Percentiles rank a stretch among this genome's conserved stretches.
phyloP scores from a whole-genome alignment of 2,329 filamentous ascomycete species.

The Trichoderma endophyticum region DNA sequence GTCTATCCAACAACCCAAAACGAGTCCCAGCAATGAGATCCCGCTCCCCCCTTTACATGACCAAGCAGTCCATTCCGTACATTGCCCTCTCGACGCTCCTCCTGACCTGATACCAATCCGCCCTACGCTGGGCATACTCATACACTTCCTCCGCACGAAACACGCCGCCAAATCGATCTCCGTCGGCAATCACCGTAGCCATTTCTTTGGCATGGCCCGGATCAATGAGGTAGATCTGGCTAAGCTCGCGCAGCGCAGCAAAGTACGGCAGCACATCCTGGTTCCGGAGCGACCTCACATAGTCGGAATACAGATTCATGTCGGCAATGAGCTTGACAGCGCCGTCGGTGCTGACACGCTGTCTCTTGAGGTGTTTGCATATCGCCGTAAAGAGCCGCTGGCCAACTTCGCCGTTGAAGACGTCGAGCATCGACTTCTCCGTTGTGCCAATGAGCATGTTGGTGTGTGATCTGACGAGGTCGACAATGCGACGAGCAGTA shows the following conservation, averaged over 20 bases:
- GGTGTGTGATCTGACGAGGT: constrained; percentile 84
- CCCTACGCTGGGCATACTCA: constrained; percentile 89
- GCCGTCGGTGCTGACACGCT: constrained; percentile 84
- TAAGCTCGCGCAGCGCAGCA: constrained; percentile 82
- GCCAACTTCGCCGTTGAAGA: constrained; percentile 97
- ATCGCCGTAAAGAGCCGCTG: constrained; percentile 85
- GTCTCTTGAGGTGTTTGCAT: constrained; percentile 96
- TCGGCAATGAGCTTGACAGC: constrained; percentile 92
- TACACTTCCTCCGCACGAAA: constrained; percentile 96
- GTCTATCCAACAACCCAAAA: neutral
- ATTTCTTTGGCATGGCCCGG: constrained; percentile 83
- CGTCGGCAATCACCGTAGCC: constrained; percentile 90
- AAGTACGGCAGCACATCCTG: constrained; percentile 85
- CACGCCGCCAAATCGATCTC: constrained; percentile 83
- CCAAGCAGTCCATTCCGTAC: constrained; percentile 85
- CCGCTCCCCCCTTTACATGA: constrained; percentile 61
- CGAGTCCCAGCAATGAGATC: neutral
- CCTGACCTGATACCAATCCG: constrained; percentile 92
- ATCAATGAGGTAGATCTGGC: constrained; percentile 93
- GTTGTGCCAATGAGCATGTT: constrained; percentile 91
- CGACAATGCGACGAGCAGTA: constrained; percentile 77
- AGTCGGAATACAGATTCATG: constrained; percentile 90
- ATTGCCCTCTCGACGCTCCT: constrained; percentile 90
- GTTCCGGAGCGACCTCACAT: constrained; percentile 78
- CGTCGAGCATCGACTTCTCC: constrained; percentile 96